Evolutionary conservation across 2,329 filamentous ascomycete species (phyloP), one percentile per base, ranked within the genome.

Genomic region (Pseudogymnoascus sp.): DNA sequence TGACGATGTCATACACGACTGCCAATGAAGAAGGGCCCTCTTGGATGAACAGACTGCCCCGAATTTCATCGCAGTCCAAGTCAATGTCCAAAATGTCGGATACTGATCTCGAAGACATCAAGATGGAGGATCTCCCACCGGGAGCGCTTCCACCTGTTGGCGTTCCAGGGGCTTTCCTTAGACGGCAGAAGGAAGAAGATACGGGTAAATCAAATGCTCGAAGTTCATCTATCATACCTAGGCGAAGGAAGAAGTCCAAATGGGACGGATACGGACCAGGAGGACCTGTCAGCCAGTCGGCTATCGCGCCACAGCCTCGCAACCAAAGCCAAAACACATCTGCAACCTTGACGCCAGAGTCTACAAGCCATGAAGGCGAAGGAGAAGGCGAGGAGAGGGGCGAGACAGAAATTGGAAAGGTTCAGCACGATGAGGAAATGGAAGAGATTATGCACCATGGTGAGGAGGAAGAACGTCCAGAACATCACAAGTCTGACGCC

Each of bases 1-100:
- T 99, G 66, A 97, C 95, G 63, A 90, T 99, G 84, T 97, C 95
- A 0, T 99, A 97, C 78, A 99, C 95, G 0, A 86, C 88, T 66
- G 92, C 88, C 16, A 90, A 89, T 61, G 93, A 96, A 63, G 91
- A 96, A 37, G 91, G 92, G 0, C 90, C 92, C 2, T 86, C 86
- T 1, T 99, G 95, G 95, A 96, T 97, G 90, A 95, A 96, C 69
- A 84, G 95, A 62, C 80, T 99, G 47, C 95, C 95, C 4, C 76
- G 88, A 73, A 83, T 87, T 68, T 80, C 85, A 60, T 83, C 85
- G 0, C 81, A 81, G 65, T 87, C 85, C 36, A 89, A 91, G 68
- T 97, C 95, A 0, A 86, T 93, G 70, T 91, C 92, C 4, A 90
- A 89, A 73, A 89, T 92, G 83, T 96, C 93, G 0, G 89, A 93